Percentiles rank a stretch among this genome's conserved stretches.
These are phyloP conservation scores for Strobilomyces echinocephalus DNA, from an alignment of 768 basidiomycete species.

Conservation along the genomic window DNA sequence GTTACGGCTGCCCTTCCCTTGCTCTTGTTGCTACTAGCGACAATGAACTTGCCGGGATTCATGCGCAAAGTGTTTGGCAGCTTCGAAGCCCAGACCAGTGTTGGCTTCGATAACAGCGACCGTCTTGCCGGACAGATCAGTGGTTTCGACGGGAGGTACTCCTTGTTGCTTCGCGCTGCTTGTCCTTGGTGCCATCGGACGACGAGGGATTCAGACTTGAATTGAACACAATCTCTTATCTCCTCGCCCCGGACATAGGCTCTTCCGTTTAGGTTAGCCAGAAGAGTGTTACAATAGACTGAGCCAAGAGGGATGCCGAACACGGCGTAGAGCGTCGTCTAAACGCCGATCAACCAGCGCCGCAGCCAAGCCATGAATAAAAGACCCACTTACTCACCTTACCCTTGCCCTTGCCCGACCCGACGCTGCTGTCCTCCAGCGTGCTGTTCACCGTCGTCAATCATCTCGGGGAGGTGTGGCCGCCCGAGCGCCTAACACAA, in stretches of 20 bases:
- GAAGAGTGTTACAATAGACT: too few species aligned
- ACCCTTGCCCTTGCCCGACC: conserved; percentile 24
- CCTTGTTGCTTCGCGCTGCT: too few species aligned
- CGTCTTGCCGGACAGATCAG: conserved; percentile 27
- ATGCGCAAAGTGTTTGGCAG: conserved; percentile 30
- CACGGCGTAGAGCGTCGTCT: too few species aligned
- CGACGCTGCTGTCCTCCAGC: conserved; percentile 30
- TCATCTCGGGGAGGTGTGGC: conserved; percentile 61
- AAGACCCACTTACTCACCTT: conserved; percentile 38
- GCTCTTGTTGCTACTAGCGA: conserved; percentile 25
- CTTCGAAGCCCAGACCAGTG: conserved; percentile 31
- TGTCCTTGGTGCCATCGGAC: too few species aligned
- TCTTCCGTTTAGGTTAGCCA: too few species aligned
- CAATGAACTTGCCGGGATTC: conserved; percentile 25
- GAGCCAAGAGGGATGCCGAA: too few species aligned
- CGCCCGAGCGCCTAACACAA: conserved; percentile 64
- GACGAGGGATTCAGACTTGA: too few species aligned
- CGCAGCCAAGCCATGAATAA: too few species aligned
- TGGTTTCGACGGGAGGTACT: conserved; percentile 13
- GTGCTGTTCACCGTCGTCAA: conserved; percentile 40
- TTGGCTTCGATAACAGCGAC: conserved; percentile 32
- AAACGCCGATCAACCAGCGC: too few species aligned
- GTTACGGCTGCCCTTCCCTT: conserved; percentile 19
- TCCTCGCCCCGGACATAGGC: too few species aligned
- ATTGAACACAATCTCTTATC: too few species aligned